Conservation (phyloP, 805 yeast genomes). For the Kluyveromyces starmeri region DNA sequence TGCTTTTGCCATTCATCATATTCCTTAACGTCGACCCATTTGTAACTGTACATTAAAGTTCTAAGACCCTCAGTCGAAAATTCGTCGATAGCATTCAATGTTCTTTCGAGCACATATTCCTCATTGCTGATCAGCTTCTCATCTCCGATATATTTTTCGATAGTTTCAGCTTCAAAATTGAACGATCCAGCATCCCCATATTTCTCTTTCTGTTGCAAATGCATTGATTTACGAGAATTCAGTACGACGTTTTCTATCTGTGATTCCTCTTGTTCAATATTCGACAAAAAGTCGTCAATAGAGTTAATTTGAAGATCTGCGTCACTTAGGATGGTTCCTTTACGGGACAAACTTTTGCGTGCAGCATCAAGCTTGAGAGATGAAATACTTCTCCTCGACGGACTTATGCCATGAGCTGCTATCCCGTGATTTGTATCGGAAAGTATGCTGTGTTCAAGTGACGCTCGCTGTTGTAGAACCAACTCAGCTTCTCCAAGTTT, state of each 20-base stretch:
- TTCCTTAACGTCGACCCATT: slow-evolving; percentile 51
- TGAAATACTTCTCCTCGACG: slow-evolving; percentile 19
- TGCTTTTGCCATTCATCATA: slow-evolving; percentile 59
- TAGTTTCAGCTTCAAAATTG: slow-evolving; percentile 4
- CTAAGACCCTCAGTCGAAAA: slow-evolving; percentile 93
- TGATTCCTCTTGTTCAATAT: slow-evolving; percentile 36
- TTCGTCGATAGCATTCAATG: slow-evolving; percentile 85
- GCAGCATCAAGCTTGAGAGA: slow-evolving; percentile 27
- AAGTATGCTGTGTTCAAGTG: slow-evolving; percentile 30
- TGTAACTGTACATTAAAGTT: slow-evolving; percentile 75
- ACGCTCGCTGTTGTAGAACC: slow-evolving; percentile 50
- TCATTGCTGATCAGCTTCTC: slow-evolving; percentile 61
- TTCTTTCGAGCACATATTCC: slow-evolving; percentile 68
- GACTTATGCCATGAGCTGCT: slow-evolving; percentile 27
- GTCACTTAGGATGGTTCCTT: slow-evolving; percentile 12
- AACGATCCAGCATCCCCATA: slow-evolving; percentile 31
- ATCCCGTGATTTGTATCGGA: slow-evolving; percentile 20
- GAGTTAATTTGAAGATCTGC: slow-evolving; percentile 31
- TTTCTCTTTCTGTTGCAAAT: slow-evolving; percentile 47
- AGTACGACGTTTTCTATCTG: slow-evolving; percentile 47
- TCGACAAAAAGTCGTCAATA: slow-evolving; percentile 42
- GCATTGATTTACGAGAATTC: slow-evolving; percentile 49
- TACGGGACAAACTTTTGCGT: slow-evolving; percentile 23
- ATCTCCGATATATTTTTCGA: slow-evolving; percentile 35
- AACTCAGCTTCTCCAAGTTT: slow-evolving; percentile 70